Conservation (phyloP, 352 stramenopile genomes). For the Elongisporangium prolatum region DNA sequence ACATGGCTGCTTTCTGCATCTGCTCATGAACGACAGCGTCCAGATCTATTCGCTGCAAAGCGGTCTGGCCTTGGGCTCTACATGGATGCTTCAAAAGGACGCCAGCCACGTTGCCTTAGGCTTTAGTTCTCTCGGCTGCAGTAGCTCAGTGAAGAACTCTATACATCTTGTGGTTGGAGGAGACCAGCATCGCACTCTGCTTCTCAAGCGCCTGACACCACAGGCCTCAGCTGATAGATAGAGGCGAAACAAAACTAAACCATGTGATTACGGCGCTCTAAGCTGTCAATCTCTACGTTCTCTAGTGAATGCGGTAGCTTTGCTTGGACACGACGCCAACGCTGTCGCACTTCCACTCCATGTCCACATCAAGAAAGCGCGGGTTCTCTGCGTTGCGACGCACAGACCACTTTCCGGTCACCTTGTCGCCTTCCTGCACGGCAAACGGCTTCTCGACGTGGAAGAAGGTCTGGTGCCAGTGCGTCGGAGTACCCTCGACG, state of each 20-base stretch:
- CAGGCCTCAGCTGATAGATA: no score
- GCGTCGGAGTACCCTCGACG: conserved; percentile 88
- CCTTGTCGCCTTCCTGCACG: conserved; percentile 64
- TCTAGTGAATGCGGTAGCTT: conserved; percentile 79
- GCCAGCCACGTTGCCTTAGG: background rate
- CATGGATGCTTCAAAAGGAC: background rate
- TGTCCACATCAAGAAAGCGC: conserved; percentile 90
- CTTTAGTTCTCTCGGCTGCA: background rate
- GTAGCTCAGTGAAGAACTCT: background rate
- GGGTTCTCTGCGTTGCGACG: conserved; percentile 90
- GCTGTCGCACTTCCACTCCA: conserved; percentile 62
- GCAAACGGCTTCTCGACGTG: conserved; percentile 86
- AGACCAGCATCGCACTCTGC: background rate
- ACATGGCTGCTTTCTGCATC: conserved; percentile 18
- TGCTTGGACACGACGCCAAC: conserved; percentile 42
- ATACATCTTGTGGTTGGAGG: background rate
- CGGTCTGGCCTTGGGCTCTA: conserved; percentile 2
- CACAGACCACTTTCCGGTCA: conserved; percentile 86
- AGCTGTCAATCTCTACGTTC: conserved; percentile 3
- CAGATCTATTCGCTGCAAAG: conserved; percentile 20
- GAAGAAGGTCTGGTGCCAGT: conserved; percentile 99
- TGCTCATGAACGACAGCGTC: conserved; percentile 29
- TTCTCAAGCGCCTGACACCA: background rate
- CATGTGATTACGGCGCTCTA: background rate
- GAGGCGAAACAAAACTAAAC: conserved; percentile 16